Evolutionary conservation across 176 grass and related monocot genomes (phyloP).

Genomic region (Calamus simplicifolius): DNA sequence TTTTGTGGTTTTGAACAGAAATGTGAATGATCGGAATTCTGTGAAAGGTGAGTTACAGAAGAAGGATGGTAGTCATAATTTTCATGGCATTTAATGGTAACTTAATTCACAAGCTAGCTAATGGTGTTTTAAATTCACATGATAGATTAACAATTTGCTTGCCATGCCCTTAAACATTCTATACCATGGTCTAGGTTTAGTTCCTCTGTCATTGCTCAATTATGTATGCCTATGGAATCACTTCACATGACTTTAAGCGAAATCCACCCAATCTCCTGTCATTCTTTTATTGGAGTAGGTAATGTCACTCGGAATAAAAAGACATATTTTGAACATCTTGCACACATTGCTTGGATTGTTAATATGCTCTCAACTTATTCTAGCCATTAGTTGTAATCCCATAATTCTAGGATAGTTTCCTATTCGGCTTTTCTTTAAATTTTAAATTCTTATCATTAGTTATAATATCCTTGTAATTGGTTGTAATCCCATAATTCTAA

Average conservation of each 20-base stretch:
- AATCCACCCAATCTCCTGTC: conserved; percentile 89
- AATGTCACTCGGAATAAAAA: conserved; percentile 77
- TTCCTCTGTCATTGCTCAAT: conserved; percentile 39
- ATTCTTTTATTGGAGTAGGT: conserved; percentile 82
- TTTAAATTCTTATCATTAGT: no score
- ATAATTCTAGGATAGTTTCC: no score
- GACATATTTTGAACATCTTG: conserved; percentile 39
- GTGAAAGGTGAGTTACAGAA: conserved; percentile 31
- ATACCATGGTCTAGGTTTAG: conserved; percentile 57
- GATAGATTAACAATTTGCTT: conserved; percentile 20
- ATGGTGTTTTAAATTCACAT: conserved; percentile 25
- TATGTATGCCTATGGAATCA: conserved; percentile 64
- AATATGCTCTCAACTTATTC: no score
- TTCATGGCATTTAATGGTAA: conserved; percentile 14
- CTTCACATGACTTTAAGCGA: conserved; percentile 98
- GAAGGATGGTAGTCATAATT: background rate
- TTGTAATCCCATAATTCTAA: no score
- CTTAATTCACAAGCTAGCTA: conserved; percentile 38
- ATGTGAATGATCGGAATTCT: conserved; percentile 11
- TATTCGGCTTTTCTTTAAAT: no score
- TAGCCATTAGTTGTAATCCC: no score
- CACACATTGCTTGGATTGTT: no score
- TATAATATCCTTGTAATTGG: no score
- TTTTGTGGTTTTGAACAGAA: conserved; percentile 11
- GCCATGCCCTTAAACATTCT: conserved; percentile 51